phyloP scores from a whole-genome alignment of 2,329 filamentous ascomycete species.

The Pestalotiopsis sp. region DNA sequence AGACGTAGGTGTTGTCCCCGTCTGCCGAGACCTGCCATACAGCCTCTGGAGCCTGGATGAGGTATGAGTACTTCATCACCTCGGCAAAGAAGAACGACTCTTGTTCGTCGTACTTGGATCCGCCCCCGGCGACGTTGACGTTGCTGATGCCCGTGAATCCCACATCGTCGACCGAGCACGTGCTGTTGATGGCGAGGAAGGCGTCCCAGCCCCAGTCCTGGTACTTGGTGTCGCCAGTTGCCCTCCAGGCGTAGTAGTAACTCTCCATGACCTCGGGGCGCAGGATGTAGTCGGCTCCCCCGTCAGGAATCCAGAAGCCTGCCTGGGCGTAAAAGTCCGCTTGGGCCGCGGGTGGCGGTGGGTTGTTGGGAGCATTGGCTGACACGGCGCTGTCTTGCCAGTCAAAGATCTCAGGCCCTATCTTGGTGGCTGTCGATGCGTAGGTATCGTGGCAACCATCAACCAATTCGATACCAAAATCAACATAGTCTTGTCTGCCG shows the following conservation, averaged over 20 bases:
- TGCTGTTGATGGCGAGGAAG: constrained; percentile 68
- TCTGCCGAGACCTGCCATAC: constrained; percentile 50
- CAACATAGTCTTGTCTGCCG: constrained; percentile 64
- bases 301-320: constrained; percentile 70
- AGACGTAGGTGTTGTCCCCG: constrained; percentile 51
- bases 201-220: constrained; percentile 85
- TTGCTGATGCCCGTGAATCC: constrained; percentile 69
- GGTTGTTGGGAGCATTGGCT: constrained; percentile 41
- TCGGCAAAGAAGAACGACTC: constrained; percentile 91
- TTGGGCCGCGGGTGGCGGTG: constrained; percentile 45
- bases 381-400: constrained; percentile 55
- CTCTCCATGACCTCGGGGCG: constrained; percentile 83
- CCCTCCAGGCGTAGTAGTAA: constrained; percentile 84
- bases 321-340: constrained; percentile 63
- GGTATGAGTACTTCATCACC: constrained; percentile 81
- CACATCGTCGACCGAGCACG: constrained; percentile 58
- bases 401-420: constrained; percentile 74
- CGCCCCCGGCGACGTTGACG: constrained; percentile 67
- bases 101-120: constrained; percentile 68
- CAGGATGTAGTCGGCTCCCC: constrained; percentile 62
- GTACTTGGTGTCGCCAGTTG: constrained; percentile 75
- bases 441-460: constrained; percentile 78
- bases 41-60: constrained; percentile 68
- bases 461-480: constrained; percentile 75
- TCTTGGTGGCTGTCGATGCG: constrained; percentile 65